Evolutionary conservation across 2,329 filamentous ascomycete genomes (phyloP).

Genomic region (Thielaviopsis euricoi): DNA sequence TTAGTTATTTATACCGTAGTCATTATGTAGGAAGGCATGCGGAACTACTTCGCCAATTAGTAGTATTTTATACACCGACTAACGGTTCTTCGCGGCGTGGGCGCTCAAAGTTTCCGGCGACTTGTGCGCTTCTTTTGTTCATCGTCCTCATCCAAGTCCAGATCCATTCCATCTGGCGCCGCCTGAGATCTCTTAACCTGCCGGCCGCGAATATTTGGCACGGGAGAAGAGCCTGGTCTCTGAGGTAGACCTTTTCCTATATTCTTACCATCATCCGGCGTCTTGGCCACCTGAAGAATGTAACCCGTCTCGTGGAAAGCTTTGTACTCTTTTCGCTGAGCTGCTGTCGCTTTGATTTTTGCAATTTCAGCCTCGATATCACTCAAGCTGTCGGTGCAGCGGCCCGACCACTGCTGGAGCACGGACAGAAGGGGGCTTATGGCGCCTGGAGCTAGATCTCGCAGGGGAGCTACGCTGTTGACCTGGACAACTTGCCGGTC

Average conservation of each 20-base stretch:
- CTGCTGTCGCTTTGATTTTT: not conserved
- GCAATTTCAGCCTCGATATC: constrained; percentile 64
- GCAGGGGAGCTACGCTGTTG: constrained; percentile 65
- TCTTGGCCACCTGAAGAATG: not conserved
- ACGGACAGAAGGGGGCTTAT: constrained; percentile 51
- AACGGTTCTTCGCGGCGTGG: not conserved
- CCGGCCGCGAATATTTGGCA: constrained; percentile 1
- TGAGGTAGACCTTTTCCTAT: not conserved
- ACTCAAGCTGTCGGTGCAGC: constrained; percentile 56
- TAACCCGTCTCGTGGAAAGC: constrained; percentile 3
- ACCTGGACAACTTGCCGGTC: constrained; percentile 58
- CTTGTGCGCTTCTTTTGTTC: constrained; percentile 34
- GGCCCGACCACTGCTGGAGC: constrained; percentile 59
- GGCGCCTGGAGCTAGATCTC: constrained; percentile 63
- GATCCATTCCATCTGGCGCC: constrained; percentile 36
- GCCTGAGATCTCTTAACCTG: constrained; percentile 16
- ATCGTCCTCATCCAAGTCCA: constrained; percentile 33
- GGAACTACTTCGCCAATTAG: too few species aligned
- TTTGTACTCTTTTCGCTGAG: constrained; percentile 17
- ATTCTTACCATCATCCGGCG: not conserved
- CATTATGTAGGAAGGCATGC: not conserved
- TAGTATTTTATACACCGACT: not conserved
- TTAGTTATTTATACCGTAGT: too few species aligned
- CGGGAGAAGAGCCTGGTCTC: not conserved
- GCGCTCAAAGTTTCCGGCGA: constrained; percentile 34